Conservation (phyloP, 1,139 yeast species). For the Geotrichum histeridarum region DNA sequence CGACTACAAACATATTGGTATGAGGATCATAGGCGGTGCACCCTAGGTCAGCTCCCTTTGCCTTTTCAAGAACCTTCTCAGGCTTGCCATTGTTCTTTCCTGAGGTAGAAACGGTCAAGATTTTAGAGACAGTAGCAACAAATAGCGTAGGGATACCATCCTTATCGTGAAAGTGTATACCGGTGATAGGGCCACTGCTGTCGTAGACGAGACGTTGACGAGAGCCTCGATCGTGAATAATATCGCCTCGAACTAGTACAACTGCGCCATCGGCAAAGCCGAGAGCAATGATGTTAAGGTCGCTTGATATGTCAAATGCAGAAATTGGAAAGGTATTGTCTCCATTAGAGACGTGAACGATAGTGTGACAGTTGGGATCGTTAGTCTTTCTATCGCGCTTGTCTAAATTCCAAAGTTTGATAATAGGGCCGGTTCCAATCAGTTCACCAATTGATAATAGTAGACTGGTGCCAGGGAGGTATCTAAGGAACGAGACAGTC, state of each 20-base stretch:
- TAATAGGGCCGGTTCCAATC: slow-evolving; percentile 60
- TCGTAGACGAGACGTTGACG: slow-evolving; percentile 76
- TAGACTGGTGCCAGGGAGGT: slow-evolving; percentile 46
- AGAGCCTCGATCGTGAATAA: slow-evolving; percentile 83
- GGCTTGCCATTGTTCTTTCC: slow-evolving; percentile 74
- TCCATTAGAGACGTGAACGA: slow-evolving; percentile 46
- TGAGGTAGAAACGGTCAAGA: slow-evolving; percentile 68
- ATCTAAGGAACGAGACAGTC: slow-evolving; percentile 52
- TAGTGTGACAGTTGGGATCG: slow-evolving; percentile 42
- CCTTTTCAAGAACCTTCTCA: slow-evolving; percentile 54
- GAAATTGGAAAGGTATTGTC: slow-evolving; percentile 70
- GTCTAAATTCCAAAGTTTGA: slow-evolving; percentile 70
- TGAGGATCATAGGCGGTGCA: slow-evolving; percentile 47
- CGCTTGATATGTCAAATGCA: slow-evolving; percentile 52
- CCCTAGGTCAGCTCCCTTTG: slow-evolving; percentile 64
- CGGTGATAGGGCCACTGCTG: slow-evolving; percentile 66
- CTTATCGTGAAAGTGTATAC: slow-evolving; percentile 52
- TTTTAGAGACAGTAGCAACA: slow-evolving; percentile 64
- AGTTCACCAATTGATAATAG: slow-evolving; percentile 65
- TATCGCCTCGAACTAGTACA: slow-evolving; percentile 77
- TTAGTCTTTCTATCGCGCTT: slow-evolving; percentile 38
- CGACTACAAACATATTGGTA: slow-evolving; percentile 45
- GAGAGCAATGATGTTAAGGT: slow-evolving; percentile 62
- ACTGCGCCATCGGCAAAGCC: slow-evolving; percentile 90
- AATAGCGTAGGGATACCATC: slow-evolving; percentile 41